Conservation (phyloP, 2,329 filamentous ascomycete genomes). For the Calonectria pteridis region DNA sequence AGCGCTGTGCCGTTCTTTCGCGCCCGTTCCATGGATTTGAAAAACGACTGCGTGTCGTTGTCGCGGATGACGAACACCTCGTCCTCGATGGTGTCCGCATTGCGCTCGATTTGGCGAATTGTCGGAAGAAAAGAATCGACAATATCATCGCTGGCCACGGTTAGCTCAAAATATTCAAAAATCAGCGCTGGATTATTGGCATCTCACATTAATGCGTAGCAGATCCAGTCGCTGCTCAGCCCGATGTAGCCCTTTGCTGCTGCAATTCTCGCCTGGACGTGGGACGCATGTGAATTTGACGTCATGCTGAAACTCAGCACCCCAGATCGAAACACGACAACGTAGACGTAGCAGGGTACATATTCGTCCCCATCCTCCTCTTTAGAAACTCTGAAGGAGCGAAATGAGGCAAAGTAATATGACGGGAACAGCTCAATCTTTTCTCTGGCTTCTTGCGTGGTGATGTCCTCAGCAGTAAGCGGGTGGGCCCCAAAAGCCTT, state of each 20-base stretch:
- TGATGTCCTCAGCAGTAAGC: constrained; percentile 95
- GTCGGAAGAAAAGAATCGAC: constrained; percentile 96
- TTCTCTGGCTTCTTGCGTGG: constrained; percentile 93
- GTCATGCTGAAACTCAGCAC: constrained; percentile 94
- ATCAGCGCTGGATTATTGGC: no score
- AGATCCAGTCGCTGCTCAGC: constrained; percentile 97
- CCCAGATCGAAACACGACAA: constrained; percentile 95
- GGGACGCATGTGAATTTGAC: constrained; percentile 85
- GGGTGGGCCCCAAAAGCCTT: constrained; percentile 96
- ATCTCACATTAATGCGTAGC: constrained; percentile 93
- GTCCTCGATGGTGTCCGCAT: constrained; percentile 94
- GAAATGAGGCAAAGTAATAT: constrained; percentile 98
- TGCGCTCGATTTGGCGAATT: constrained; percentile 86
- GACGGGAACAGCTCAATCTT: constrained; percentile 98
- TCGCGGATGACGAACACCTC: constrained; percentile 92
- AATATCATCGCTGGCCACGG: constrained; percentile 81
- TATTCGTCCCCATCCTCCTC: constrained; percentile 86
- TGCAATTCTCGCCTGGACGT: constrained; percentile 93
- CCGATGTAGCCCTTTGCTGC: constrained; percentile 94
- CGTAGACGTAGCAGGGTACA: constrained; percentile 95
- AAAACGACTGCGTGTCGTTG: constrained; percentile 88
- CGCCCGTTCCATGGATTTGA: constrained; percentile 88
- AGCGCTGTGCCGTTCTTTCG: constrained; percentile 95
- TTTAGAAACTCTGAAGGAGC: constrained; percentile 85
- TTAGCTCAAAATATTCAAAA: background rate